Evolutionary conservation across 257 asterid species (phyloP).

Genomic region (Plectranthus barbatus): DNA sequence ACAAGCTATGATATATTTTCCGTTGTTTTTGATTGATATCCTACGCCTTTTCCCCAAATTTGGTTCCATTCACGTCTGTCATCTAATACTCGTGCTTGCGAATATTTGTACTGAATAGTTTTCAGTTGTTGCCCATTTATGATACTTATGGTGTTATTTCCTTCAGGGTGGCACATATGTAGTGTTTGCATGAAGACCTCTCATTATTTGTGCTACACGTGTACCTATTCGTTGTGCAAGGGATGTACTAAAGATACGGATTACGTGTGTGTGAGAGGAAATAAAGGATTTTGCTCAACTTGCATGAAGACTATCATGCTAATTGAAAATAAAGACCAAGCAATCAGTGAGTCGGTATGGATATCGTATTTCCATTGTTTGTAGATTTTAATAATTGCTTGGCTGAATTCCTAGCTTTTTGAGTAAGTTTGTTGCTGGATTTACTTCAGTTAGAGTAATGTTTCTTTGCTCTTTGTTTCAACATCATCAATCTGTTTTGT

Average conservation of each 20-base stretch:
- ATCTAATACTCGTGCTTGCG: neutral
- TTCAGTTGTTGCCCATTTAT: neutral
- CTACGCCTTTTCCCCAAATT: neutral
- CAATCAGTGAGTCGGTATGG: constrained; percentile 63
- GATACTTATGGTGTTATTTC: constrained; percentile 18
- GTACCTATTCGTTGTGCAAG: constrained; percentile 94
- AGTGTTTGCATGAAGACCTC: constrained; percentile 74
- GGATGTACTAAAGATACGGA: constrained; percentile 66
- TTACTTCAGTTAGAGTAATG: neutral
- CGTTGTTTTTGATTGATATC: neutral
- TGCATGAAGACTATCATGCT: constrained; percentile 90
- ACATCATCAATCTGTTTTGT: neutral
- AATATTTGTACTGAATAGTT: neutral
- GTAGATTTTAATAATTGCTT: neutral
- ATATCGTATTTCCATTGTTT: constrained; percentile 9
- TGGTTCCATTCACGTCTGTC: neutral
- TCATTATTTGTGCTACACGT: constrained; percentile 79
- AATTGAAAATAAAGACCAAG: constrained; percentile 73
- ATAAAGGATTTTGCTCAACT: constrained; percentile 82
- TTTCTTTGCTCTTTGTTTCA: neutral
- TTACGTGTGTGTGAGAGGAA: constrained; percentile 60
- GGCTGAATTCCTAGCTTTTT: constrained; percentile 1
- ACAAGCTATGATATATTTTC: neutral
- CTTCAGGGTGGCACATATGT: constrained; percentile 99
- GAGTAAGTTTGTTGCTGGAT: neutral